These are phyloP conservation scores for Fragaria ananassa DNA, from an alignment of 306 rosid genomes.

Conservation along the genomic window DNA sequence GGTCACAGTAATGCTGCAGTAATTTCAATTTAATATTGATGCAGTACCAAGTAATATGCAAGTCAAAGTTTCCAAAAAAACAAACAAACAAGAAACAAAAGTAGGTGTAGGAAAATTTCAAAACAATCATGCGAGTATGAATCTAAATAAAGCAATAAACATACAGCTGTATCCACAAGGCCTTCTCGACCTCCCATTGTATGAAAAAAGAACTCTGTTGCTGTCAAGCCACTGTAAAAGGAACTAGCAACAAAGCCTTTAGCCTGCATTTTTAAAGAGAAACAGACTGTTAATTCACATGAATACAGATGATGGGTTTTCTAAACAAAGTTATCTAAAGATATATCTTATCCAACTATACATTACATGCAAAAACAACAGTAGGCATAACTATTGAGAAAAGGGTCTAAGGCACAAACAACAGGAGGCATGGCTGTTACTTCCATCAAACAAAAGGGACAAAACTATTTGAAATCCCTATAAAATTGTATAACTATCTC, in stretches of 20 bases:
- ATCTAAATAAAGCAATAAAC: neutral
- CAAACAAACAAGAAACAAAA: neutral
- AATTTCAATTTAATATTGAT: neutral
- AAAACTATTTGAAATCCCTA: no score
- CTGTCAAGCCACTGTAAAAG: conserved; percentile 86
- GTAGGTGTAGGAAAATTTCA: neutral
- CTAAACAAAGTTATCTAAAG: neutral
- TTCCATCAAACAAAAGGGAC: no score
- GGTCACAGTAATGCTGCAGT: neutral
- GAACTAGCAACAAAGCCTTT: conserved; percentile 94
- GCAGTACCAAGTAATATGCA: neutral
- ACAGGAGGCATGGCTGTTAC: no score
- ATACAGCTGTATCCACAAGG: conserved; percentile 93
- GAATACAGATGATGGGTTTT: neutral
- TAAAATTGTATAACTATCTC: no score
- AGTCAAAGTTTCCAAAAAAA: neutral
- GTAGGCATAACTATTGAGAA: neutral
- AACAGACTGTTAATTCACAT: conserved; percentile 21
- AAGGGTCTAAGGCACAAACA: no score
- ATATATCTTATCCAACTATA: neutral
- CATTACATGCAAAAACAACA: neutral
- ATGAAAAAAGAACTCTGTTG: conserved; percentile 96
- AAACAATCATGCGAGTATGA: neutral
- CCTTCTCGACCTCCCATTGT: conserved; percentile 99
- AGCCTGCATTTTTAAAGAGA: conserved; percentile 57